Percentiles rank a stretch among this genome's conserved stretches.
Conservation (phyloP, 2,329 filamentous ascomycete species). For the Trichothecium roseum region DNA sequence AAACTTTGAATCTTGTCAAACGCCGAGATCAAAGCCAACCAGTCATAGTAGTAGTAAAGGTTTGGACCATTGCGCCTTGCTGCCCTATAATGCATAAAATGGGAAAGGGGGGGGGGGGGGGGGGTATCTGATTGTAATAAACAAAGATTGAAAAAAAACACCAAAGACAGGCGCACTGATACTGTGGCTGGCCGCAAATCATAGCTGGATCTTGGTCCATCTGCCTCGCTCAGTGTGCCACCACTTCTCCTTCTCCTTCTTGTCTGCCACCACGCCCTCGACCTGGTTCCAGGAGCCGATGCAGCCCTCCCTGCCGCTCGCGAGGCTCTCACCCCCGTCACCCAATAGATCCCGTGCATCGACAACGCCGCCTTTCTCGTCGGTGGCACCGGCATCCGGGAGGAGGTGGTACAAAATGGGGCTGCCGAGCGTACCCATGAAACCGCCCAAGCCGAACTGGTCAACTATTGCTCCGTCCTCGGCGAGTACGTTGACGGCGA, state of each 20-base stretch:
- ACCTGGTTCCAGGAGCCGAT: constrained; percentile 35
- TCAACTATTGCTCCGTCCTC: constrained; percentile 41
- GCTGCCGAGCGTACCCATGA: constrained; percentile 49
- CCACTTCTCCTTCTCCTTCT: constrained; percentile 38
- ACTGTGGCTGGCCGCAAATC: constrained; percentile 1
- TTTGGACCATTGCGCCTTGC: too few relatives aligned
- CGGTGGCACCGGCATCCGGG: constrained; percentile 44
- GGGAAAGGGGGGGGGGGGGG: too few relatives aligned
- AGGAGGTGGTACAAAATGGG: constrained; percentile 49
- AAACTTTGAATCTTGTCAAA: too few relatives aligned
- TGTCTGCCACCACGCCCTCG: constrained; percentile 26
- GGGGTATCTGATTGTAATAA: constrained; percentile 8
- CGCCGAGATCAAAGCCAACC: too few relatives aligned
- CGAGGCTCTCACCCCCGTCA: constrained; percentile 34
- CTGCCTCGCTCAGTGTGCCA: constrained; percentile 38
- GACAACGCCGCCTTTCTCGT: constrained; percentile 46
- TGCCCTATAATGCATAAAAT: too few relatives aligned
- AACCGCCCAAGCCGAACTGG: constrained; percentile 46
- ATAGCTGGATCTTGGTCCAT: constrained; percentile 23
- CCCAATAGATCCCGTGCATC: constrained; percentile 39
- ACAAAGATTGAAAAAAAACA: not conserved
- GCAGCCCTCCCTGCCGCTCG: constrained; percentile 27
- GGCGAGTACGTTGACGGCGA: constrained; percentile 47
- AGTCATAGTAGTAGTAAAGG: too few relatives aligned
- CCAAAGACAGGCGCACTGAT: not conserved